Evolutionary conservation across 2,329 filamentous ascomycete species (phyloP), one percentile per base, ranked within the genome.

Genomic region (Alternaria postmessia): DNA sequence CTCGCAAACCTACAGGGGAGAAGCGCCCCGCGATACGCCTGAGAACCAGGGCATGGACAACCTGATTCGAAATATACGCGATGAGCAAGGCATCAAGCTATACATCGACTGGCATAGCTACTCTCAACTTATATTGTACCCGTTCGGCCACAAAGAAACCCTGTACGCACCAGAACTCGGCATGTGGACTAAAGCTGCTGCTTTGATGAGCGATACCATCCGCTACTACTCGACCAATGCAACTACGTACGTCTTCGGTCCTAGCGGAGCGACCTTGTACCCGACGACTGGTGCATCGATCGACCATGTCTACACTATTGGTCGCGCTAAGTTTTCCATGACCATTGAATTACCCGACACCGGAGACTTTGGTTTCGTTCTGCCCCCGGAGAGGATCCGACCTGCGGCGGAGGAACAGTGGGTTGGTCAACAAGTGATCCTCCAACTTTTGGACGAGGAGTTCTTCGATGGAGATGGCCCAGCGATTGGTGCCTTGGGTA

Each of bases 61-160:
- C 5, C 81, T 82, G 55, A 76, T 84, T 11, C 76, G 78, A 38
- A 74, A 75, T n/a, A 70, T 87, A 22, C 75, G 79, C 5, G 72
- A 74, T 16, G 64, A 66, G 3, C 78, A 83, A 57, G 84, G 85
- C 1, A 80, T 89, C 53, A 85, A 86, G 69, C 80, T 88, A 3
- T 90, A 83, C 71, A 85, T 90, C 52, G 88, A 90, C 76, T 87
- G 84, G 77, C 88, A 90, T 77, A 83, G 84, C 3, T 90, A 88
- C 73, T 84, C 83, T 11, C 87, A 90, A 66, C 79, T 86, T 32
- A 83, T 89, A 59, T 81, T 87, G 59, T 81, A 83, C 18, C 84
- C 80, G 2, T 89, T 87, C 62, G 87, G 87, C 28, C 87, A 86
- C 75, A 83, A 83, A 14, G 88, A 86, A 75, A 79, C 75, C 20